Conservation (phyloP, 2,329 filamentous ascomycete genomes). For the Penicillium hesseltinei region DNA sequence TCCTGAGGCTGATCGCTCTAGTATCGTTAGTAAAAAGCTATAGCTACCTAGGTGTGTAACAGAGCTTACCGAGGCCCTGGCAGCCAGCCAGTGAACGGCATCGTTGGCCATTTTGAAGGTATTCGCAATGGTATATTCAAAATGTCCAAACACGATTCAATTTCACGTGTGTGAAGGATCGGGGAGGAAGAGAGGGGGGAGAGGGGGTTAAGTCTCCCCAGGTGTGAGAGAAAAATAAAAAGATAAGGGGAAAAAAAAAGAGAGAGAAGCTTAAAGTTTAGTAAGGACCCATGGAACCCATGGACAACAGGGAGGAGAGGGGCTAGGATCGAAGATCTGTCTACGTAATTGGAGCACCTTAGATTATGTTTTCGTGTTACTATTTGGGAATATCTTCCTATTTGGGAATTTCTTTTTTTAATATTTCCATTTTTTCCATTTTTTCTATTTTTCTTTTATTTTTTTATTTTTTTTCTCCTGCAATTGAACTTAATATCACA, state of each 20-base stretch:
- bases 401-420: neutral
- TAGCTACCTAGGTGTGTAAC: neutral
- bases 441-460: neutral
- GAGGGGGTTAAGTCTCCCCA: neutral
- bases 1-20: conserved; percentile 14
- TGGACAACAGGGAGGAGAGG: conserved; percentile 11
- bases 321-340: conserved; percentile 18
- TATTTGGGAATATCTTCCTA: neutral
- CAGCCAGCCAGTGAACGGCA: conserved; percentile 16
- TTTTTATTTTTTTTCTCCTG: conserved; percentile 2
- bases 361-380: neutral
- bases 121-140: neutral
- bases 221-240: neutral
- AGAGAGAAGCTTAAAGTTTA: conserved; percentile 17
- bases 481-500: neutral
- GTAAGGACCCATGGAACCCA: neutral
- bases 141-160: no score
- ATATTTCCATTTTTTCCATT: neutral
- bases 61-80: conserved; percentile 10
- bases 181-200: neutral
- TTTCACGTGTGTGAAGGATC: conserved; percentile 6
- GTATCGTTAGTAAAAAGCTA: neutral
- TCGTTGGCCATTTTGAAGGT: conserved; percentile 19
- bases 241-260: neutral
- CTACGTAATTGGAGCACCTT: conserved; percentile 19